Conservation (phyloP, 2,329 filamentous ascomycete species). For the Paraconiothyrium brasiliense region DNA sequence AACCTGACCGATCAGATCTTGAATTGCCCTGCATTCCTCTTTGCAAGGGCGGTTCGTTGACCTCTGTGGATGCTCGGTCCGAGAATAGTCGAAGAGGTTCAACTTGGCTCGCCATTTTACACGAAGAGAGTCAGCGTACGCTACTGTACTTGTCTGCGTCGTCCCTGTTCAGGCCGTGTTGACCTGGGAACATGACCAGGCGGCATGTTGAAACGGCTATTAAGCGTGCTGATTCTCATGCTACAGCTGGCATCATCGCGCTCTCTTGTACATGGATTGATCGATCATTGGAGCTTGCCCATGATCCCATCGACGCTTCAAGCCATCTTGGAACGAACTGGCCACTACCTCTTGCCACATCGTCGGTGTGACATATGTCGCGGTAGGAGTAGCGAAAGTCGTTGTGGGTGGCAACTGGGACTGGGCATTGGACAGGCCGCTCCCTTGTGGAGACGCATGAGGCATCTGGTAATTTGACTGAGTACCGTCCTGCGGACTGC, state of each 20-base stretch:
- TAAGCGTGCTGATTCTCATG: neutral
- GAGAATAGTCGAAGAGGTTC: neutral
- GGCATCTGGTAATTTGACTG: conserved; percentile 46
- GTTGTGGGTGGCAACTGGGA: conserved; percentile 47
- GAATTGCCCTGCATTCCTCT: neutral
- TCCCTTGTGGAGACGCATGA: conserved; percentile 47
- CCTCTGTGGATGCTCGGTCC: neutral
- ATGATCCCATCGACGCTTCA: conserved; percentile 59
- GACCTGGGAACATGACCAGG: neutral
- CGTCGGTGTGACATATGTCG: conserved; percentile 56
- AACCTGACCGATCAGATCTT: neutral
- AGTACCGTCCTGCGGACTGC: conserved; percentile 45
- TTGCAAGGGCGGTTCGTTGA: neutral
- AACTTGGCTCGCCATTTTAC: neutral
- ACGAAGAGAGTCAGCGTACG: neutral
- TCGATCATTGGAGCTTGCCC: conserved; percentile 46
- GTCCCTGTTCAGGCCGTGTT: neutral
- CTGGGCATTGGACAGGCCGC: conserved; percentile 37
- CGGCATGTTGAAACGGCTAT: neutral
- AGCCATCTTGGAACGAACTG: conserved; percentile 51
- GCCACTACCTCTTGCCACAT: conserved; percentile 63
- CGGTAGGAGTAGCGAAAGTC: conserved; percentile 41
- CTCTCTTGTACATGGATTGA: conserved; percentile 50
- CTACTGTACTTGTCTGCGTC: neutral
- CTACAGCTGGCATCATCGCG: conserved; percentile 36